Evolutionary conservation across 345 rosid genomes (phyloP), one percentile per base, ranked within the genome.

Genomic region (Clausena lansium): DNA sequence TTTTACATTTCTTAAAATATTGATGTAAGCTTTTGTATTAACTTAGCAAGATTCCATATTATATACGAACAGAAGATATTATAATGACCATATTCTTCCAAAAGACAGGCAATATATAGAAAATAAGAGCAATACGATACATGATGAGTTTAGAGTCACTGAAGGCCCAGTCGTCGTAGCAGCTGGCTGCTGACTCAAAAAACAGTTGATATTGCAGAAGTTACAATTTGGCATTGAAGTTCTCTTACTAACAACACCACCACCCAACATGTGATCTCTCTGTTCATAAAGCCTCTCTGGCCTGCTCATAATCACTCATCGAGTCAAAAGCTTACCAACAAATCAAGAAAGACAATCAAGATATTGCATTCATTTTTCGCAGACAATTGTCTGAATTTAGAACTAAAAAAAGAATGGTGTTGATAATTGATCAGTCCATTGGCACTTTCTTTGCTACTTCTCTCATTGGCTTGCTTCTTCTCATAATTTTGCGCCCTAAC

Each of bases 371-470:
- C 55, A 14, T 50, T 50, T 17, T 50, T 50, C 20, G 6, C 55
- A 15, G 19, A 17, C 19, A 50, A 15, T 50, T 17, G 55, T 17
- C 22, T 50, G 55, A 50, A 50, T 50, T 50, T 7, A 50, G 2
- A 50, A 50, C 22, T 6, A 55, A 41, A 50, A 58, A 30, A 35
- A 67, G 38, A 75, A 57, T 33, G 63, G 55, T 54, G 67, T 50
- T 57, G 73, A 76, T 57, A n/a, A 55, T 70, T 38, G 76, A 81
- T 57, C 63, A n/a, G 1, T 76, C 36, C 76, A 45, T 83, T 54
- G 82, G 82, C 15, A 76, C 81, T 47, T 77, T 76, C 63, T 75
- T 79, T 35, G 83, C 75, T 9, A 79, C 83, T 9, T 83, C 83
- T 65, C 76, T 85, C 25, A 11, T 81, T 45, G 83, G 73, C 39